Conservation (phyloP, 768 basidiomycete species). For the Tulasnella sp. region DNA sequence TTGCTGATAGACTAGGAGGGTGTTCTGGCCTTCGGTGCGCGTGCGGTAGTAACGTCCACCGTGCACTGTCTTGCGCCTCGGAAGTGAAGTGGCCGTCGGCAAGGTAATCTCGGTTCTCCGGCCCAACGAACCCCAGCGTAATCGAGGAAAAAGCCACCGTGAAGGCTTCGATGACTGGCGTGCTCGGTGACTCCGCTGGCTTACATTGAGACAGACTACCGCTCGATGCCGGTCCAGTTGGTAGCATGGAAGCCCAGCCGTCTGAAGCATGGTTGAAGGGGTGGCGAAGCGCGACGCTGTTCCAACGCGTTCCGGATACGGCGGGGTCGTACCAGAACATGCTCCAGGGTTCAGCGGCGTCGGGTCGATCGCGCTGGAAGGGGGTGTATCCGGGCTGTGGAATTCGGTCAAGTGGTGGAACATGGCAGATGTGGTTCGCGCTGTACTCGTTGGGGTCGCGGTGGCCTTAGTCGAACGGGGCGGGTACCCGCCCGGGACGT, state of each 20-base stretch:
- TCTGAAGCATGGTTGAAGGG: conserved; percentile 69
- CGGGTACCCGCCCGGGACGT: conserved; percentile 75
- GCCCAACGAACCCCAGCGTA: conserved; percentile 91
- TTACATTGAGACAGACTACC: conserved; percentile 86
- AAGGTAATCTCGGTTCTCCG: conserved; percentile 88
- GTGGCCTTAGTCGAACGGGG: conserved; percentile 77
- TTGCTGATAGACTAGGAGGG: conserved; percentile 63
- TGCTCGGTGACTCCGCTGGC: conserved; percentile 74
- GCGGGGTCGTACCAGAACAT: conserved; percentile 91
- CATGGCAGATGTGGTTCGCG: conserved; percentile 83
- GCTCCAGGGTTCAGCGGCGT: conserved; percentile 78
- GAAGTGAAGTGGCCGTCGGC: conserved; percentile 71
- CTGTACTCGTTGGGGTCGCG: conserved; percentile 93
- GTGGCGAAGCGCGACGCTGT: conserved; percentile 72
- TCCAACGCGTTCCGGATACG: conserved; percentile 86
- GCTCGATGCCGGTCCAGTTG: conserved; percentile 84
- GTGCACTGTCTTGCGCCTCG: conserved; percentile 60
- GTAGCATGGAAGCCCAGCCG: conserved; percentile 91
- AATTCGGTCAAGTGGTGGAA: conserved; percentile 64
- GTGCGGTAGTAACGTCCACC: conserved; percentile 95
- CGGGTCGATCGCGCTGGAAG: conserved; percentile 85
- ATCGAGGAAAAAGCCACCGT: conserved; percentile 94
- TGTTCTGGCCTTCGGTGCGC: conserved; percentile 96
- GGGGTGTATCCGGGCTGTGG: conserved; percentile 71
- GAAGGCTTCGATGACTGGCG: conserved; percentile 93